Conservation (phyloP, 176 grass and related monocot genomes). For the Saccharum officinarum region DNA sequence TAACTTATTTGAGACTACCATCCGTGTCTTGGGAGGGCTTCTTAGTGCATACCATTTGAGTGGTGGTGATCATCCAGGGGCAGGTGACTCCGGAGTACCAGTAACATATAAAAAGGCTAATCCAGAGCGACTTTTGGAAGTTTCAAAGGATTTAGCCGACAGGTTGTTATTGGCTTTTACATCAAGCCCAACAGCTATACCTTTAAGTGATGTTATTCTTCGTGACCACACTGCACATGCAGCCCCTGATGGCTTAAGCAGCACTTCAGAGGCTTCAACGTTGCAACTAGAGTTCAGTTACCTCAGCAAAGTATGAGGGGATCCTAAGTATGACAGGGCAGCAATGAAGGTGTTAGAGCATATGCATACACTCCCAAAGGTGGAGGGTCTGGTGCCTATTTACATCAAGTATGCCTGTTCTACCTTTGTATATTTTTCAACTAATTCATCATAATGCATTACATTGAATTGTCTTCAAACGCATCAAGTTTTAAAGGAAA, state of each 20-base stretch:
- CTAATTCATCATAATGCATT: constrained; percentile 29
- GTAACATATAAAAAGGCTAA: constrained; percentile 51
- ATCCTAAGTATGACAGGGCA: constrained; percentile 79
- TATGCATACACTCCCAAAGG: constrained; percentile 81
- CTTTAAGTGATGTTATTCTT: constrained; percentile 95
- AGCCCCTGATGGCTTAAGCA: constrained; percentile 91
- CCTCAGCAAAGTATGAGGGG: constrained; percentile 85
- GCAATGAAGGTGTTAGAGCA: constrained; percentile 95
- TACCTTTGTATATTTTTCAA: constrained; percentile 11
- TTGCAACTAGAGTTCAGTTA: constrained; percentile 97
- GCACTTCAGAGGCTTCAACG: constrained; percentile 87
- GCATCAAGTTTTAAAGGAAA: constrained; percentile 6
- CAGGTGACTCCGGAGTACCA: constrained; percentile 53
- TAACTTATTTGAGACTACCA: constrained; percentile 98
- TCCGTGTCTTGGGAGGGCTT: constrained; percentile 97
- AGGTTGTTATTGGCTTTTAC: constrained; percentile 81
- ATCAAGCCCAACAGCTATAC: constrained; percentile 90
- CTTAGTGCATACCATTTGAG: constrained; percentile 97
- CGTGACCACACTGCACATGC: constrained; percentile 72
- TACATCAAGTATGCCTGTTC: constrained; percentile 72
- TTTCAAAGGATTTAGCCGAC: constrained; percentile 83
- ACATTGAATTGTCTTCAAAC: constrained; percentile 18
- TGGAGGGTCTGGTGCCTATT: constrained; percentile 94
- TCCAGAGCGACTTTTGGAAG: constrained; percentile 66
- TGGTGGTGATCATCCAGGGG: constrained; percentile 39